Conservation (phyloP, 805 yeast genomes). For the Candida boleticola region DNA sequence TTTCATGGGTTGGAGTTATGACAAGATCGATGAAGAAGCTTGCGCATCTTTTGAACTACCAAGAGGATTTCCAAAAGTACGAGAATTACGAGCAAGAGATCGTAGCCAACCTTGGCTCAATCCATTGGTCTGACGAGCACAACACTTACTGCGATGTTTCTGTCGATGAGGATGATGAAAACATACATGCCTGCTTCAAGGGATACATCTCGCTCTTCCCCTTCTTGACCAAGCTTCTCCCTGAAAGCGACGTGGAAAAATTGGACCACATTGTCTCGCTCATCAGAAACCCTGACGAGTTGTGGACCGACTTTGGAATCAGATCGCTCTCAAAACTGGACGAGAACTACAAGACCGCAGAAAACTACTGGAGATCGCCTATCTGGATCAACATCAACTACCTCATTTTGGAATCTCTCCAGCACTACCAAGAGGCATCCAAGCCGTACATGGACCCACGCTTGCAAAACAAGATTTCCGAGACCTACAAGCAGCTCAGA, state of each 20-base stretch:
- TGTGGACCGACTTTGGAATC: constrained; percentile 79
- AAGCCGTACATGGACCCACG: constrained; percentile 26
- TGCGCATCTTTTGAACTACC: constrained; percentile 58
- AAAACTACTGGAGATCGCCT: constrained; percentile 95
- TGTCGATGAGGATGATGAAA: constrained; percentile 68
- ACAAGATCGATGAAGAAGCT: constrained; percentile 74
- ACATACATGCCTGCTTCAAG: constrained; percentile 71
- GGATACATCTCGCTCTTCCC: constrained; percentile 91
- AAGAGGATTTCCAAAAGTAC: constrained; percentile 59
- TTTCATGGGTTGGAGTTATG: constrained; percentile 95
- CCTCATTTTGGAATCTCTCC: constrained; percentile 67
- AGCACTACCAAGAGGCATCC: constrained; percentile 45
- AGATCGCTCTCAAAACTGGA: constrained; percentile 75
- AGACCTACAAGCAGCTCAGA: constrained; percentile 58
- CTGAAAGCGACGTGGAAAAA: constrained; percentile 41
- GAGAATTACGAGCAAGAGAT: constrained; percentile 53
- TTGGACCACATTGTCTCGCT: constrained; percentile 52
- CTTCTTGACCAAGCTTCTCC: constrained; percentile 66
- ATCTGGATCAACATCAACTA: constrained; percentile 93
- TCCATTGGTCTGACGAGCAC: constrained; percentile 77
- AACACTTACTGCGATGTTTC: constrained; percentile 80
- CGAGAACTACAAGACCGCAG: constrained; percentile 66
- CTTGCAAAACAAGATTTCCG: constrained; percentile 34
- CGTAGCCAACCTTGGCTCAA: constrained; percentile 58
- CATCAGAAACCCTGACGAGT: constrained; percentile 65